These are phyloP conservation scores for Diaporthe vaccinii DNA, from an alignment of 2,329 filamentous ascomycete genomes.

Conservation along the genomic window DNA sequence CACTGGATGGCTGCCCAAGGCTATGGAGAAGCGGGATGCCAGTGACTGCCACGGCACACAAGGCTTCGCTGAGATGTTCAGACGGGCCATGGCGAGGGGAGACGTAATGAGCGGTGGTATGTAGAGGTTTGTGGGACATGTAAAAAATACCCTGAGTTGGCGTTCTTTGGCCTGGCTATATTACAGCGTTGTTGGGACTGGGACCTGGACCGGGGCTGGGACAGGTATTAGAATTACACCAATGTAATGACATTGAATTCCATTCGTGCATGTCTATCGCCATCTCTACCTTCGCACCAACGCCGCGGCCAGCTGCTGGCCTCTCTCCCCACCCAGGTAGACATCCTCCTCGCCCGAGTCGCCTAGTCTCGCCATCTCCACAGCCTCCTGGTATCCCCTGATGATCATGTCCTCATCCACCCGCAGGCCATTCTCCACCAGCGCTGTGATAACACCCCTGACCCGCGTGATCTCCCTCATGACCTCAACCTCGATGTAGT, in stretches of 20 bases:
- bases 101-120: constrained; percentile 34
- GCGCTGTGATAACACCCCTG: constrained; percentile 82
- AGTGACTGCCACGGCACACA: constrained; percentile 68
- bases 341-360: constrained; percentile 68
- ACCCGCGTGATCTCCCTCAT: constrained; percentile 91
- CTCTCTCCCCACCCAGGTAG: constrained; percentile 71
- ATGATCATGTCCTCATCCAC: constrained; percentile 94
- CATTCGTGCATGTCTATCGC: neutral
- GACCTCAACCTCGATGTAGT: constrained; percentile 81
- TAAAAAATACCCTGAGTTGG: neutral
- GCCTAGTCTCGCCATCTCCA: constrained; percentile 78
- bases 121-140: neutral
- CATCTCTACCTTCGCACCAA: constrained; percentile 47
- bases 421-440: constrained; percentile 84
- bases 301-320: constrained; percentile 63
- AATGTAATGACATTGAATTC: neutral
- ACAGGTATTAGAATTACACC: neutral
- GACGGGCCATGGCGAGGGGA: constrained; percentile 59
- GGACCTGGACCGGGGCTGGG: neutral
- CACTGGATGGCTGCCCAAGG: constrained; percentile 71
- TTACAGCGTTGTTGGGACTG: neutral
- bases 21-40: constrained; percentile 64
- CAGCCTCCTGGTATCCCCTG: constrained; percentile 83
- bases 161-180: constrained; percentile 4
- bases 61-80: constrained; percentile 67